These are phyloP conservation scores for Cornus controversa DNA, from an alignment of 148 eudicot species.

Conservation along the genomic window DNA sequence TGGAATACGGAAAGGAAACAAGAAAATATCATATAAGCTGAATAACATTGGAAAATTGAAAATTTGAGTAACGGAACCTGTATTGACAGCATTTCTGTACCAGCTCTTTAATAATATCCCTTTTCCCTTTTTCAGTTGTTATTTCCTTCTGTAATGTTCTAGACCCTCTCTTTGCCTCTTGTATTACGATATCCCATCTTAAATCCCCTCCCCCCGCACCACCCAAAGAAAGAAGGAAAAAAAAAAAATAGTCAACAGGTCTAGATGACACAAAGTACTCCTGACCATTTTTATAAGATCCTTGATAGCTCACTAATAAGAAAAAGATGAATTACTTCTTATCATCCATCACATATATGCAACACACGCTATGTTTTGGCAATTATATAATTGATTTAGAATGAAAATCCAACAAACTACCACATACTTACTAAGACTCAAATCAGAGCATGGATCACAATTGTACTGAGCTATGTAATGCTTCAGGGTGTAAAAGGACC, in stretches of 20 bases:
- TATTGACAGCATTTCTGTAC: background rate
- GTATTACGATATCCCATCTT: background rate
- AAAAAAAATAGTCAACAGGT: background rate
- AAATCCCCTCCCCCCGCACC: background rate
- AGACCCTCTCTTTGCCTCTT: background rate
- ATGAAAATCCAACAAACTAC: background rate
- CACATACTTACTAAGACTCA: constrained; percentile 73
- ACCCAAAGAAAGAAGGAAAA: background rate
- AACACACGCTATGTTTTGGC: background rate
- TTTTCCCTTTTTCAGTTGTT: background rate
- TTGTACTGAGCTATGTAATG: constrained; percentile 83
- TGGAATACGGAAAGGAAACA: background rate
- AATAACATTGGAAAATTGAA: background rate
- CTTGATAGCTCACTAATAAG: background rate
- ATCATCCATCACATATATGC: background rate
- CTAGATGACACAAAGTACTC: background rate
- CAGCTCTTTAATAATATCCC: background rate
- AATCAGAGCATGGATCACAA: constrained; percentile 83
- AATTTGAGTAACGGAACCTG: background rate
- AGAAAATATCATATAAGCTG: background rate
- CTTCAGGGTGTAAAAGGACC: constrained; percentile 95
- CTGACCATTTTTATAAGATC: background rate
- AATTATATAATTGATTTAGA: background rate
- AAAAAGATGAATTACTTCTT: background rate
- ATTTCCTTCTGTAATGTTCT: background rate